Percentiles rank a stretch among this genome's conserved stretches.
Conservation (phyloP, 306 rosid species). For the Rosa rugosa region DNA sequence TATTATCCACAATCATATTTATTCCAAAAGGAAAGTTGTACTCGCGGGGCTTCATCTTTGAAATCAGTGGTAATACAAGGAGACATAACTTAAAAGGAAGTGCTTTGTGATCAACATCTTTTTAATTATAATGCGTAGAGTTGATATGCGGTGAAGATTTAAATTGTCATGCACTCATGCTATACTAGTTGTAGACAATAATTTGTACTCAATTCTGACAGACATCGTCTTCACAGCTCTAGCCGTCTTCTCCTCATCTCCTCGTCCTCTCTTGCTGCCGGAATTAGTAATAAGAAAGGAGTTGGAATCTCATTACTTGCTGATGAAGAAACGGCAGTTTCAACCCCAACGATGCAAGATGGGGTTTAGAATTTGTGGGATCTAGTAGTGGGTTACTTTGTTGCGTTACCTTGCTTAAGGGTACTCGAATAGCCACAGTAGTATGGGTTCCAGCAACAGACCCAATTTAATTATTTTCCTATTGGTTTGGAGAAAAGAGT, state of each 20-base stretch:
- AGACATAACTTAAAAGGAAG: neutral
- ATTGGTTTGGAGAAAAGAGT: too few species aligned
- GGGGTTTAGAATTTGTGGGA: too few species aligned
- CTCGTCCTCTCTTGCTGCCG: too few species aligned
- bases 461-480: neutral
- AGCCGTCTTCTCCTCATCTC: too few species aligned
- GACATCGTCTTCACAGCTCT: too few species aligned
- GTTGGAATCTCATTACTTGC: too few species aligned
- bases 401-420: too few species aligned
- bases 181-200: neutral
- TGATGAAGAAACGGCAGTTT: too few species aligned
- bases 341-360: too few species aligned
- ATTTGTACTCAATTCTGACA: neutral
- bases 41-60: slow-evolving; percentile 10
- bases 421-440: too few species aligned
- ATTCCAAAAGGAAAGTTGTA: slow-evolving; percentile 9
- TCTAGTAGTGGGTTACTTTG: too few species aligned
- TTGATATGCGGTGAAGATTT: neutral
- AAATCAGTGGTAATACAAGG: neutral
- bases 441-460: neutral
- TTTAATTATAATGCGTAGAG: neutral
- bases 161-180: neutral
- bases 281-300: too few species aligned
- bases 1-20: neutral
- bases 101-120: neutral